Evolutionary conservation across 805 yeast species (phyloP), one percentile per base, ranked within the genome.

Genomic region (Ascoidea rubescens): DNA sequence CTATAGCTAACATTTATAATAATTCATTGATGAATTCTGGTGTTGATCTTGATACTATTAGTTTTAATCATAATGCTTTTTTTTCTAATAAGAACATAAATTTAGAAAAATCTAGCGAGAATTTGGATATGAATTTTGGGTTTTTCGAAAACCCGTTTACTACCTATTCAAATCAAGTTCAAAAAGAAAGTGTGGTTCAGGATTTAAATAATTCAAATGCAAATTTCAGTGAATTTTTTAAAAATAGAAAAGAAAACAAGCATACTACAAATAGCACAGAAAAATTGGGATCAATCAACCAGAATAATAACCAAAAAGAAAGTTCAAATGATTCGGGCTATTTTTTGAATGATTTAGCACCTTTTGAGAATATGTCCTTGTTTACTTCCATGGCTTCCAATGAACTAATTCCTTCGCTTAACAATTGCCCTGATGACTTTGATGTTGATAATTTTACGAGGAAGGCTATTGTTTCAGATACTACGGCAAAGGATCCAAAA

Each of bases 401-500:
- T 14, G 8, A 10, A 10, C 8, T 37, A 10, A 2, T 37, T 10
- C 43, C 43, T 37, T 37, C 14, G 14, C 14, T 37, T 37, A 37
- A 45, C 16, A 45, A 45, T 45, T 14, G 8, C 16, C 12, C 12
- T 45, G 16, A 45, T 45, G 16, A 17, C 16, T 10, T 7, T n/a
- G 16, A 45, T 45, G 16, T 14, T n/a, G 16, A 45, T 45, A 17
- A n/a, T 45, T 10, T 17, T 45, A 45, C 10, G 10, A 17, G 16
- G 2, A 49, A 56, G n/a, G 55, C 59, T 10, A 59, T 66, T 4
- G 74, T 71, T 1, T 70, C 74, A 1, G 77, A 72, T 59, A 69
- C 74, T 0, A 62, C 70, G 58, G 78, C 78, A 0, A 68, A 69
- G 55, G 74, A 74, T 58, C 71, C 77, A 7, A 71, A 72, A 49